Conservation (phyloP, 306 rosid species). For the Inga leiocalycina region DNA sequence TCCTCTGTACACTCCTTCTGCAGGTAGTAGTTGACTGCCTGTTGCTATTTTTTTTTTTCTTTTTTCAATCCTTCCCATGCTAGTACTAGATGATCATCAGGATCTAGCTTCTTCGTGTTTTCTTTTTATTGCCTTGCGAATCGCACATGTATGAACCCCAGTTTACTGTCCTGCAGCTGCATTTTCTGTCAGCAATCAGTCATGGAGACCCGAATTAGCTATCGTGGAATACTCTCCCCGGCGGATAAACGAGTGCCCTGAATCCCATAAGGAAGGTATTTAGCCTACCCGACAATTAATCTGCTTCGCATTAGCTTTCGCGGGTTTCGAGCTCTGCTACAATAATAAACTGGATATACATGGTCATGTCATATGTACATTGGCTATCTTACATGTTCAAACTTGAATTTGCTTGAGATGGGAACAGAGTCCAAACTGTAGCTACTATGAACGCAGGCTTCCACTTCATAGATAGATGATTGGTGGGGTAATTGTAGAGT, state of each 20-base stretch:
- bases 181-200: constrained; percentile 53
- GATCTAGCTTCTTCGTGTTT: too few species aligned
- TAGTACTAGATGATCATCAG: neutral
- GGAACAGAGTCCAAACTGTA: neutral
- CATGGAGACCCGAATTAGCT: constrained; percentile 70
- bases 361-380: neutral
- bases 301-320: neutral
- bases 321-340: neutral
- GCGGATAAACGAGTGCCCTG: constrained; percentile 33
- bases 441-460: neutral
- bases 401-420: neutral
- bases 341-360: neutral
- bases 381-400: neutral
- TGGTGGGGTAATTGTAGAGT: neutral
- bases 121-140: neutral
- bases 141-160: neutral
- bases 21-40: constrained; percentile 41
- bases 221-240: constrained; percentile 74
- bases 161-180: constrained; percentile 43
- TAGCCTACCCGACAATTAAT: neutral
- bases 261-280: constrained; percentile 56
- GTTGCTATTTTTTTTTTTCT: neutral
- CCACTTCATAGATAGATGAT: neutral
- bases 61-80: neutral
- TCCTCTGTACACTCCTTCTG: constrained; percentile 57